Evolutionary conservation across 2,329 filamentous ascomycete species (phyloP).

Genomic region (Grosmannia penicillata): DNA sequence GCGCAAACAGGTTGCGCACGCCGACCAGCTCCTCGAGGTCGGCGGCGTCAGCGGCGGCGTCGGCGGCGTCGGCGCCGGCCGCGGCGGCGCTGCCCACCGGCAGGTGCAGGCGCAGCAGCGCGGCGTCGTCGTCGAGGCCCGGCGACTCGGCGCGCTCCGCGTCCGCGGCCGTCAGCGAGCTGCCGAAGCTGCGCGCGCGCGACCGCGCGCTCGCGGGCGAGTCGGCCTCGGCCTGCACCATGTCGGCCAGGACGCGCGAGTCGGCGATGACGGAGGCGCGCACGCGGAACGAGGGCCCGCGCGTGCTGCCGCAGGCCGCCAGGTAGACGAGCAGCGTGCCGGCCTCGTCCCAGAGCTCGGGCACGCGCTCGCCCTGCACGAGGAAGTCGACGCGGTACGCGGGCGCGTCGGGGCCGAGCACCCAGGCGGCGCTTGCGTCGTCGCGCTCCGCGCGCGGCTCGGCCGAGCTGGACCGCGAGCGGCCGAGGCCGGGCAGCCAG

Average conservation of each 20-base stretch:
- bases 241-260: slow-evolving; percentile 38
- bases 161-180: slow-evolving; percentile 34
- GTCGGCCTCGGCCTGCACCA: slow-evolving; percentile 28
- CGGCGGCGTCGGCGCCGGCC: slow-evolving; percentile 1
- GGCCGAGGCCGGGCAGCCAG: slow-evolving; percentile 32
- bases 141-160: slow-evolving; percentile 26
- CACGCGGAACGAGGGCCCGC: slow-evolving; percentile 46
- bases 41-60: too few species aligned
- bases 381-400: slow-evolving; percentile 39
- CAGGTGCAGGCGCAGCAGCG: slow-evolving; percentile 35
- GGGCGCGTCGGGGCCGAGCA: slow-evolving; percentile 34
- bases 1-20: slow-evolving; percentile 51
- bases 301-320: slow-evolving; percentile 32
- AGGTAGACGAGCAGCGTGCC: slow-evolving; percentile 44
- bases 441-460: slow-evolving; percentile 14
- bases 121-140: slow-evolving; percentile 18
- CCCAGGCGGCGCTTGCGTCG: slow-evolving; percentile 37
- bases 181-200: slow-evolving; percentile 29
- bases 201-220: slow-evolving; percentile 17
- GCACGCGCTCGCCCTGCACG: slow-evolving; percentile 41
- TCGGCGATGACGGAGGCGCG: slow-evolving; percentile 36
- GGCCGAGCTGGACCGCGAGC: slow-evolving; percentile 36
- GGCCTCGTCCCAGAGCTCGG: slow-evolving; percentile 50
- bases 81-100: slow-evolving; percentile 25
- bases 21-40: slow-evolving; percentile 42